Percentiles rank a stretch among this genome's conserved stretches.
phyloP scores from a whole-genome alignment of 1,284 basidiomycete genomes.

The Puccinia triticina region DNA sequence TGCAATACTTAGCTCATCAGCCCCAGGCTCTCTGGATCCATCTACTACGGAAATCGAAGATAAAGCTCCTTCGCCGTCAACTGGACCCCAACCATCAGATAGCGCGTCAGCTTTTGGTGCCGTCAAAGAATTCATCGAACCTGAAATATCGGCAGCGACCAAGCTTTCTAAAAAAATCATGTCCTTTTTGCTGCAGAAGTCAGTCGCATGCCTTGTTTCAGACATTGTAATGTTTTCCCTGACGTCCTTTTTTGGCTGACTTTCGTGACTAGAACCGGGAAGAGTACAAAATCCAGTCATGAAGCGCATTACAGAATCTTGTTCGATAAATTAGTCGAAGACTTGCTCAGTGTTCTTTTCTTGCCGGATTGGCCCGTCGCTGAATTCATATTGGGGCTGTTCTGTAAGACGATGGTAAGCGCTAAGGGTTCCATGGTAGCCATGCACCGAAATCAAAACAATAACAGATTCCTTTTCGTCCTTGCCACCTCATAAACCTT shows the following conservation, averaged over 20 bases:
- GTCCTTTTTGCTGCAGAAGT: slow-evolving; percentile 46
- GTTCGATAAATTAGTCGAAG: slow-evolving; percentile 42
- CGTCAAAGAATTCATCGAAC: slow-evolving; percentile 35
- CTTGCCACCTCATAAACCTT: not conserved
- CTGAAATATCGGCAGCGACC: slow-evolving; percentile 30
- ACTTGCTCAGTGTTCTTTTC: slow-evolving; percentile 44
- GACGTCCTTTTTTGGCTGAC: not conserved
- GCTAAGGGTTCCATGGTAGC: slow-evolving; percentile 3
- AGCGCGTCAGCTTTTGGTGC: not conserved
- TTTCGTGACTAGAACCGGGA: slow-evolving; percentile 29
- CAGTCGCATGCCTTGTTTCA: not conserved
- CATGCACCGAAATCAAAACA: not conserved
- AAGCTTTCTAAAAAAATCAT: slow-evolving; percentile 49
- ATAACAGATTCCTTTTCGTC: not conserved
- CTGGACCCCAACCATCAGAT: not conserved
- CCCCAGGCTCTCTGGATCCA: not conserved
- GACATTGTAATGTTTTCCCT: not conserved
- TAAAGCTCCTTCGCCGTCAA: not conserved
- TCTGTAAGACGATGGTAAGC: slow-evolving; percentile 50
- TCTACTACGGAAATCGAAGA: slow-evolving; percentile 2
- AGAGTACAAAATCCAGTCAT: slow-evolving; percentile 42
- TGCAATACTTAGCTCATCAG: slow-evolving; percentile 16
- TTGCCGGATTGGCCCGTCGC: slow-evolving; percentile 48
- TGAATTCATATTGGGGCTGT: slow-evolving; percentile 46
- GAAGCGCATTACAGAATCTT: slow-evolving; percentile 33